phyloP scores from a whole-genome alignment of 192 early-diverging fungal species.

The Chytriomyces confervae region DNA sequence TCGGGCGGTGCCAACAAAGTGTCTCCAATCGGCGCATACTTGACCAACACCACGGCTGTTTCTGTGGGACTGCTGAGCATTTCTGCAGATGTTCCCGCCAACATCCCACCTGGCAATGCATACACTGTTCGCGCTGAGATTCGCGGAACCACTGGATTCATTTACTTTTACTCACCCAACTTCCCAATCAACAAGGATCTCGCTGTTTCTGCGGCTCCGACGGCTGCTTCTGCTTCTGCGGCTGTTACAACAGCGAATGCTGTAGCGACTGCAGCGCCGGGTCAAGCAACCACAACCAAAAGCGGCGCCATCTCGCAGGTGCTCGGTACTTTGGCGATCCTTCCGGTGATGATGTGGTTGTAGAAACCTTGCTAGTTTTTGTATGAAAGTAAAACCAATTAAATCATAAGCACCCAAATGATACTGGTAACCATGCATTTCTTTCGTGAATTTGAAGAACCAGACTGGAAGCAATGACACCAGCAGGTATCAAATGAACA shows the following conservation, averaged over 20 bases:
- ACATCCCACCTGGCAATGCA: background rate
- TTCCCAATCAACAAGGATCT: background rate
- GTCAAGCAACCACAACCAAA: background rate
- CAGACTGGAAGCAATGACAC: background rate
- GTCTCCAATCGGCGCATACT: slow-evolving; percentile 10
- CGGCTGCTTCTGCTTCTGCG: background rate
- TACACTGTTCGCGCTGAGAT: slow-evolving; percentile 2
- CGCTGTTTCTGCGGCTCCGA: background rate
- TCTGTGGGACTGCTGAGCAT: background rate
- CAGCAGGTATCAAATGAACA: background rate
- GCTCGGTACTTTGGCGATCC: background rate
- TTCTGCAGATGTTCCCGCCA: background rate
- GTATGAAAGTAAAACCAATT: background rate
- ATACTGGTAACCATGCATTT: background rate
- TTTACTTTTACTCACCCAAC: slow-evolving; percentile 7
- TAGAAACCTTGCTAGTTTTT: background rate
- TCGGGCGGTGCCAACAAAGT: slow-evolving; percentile 7
- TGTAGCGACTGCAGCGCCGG: background rate
- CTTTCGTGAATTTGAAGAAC: background rate
- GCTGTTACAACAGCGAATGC: background rate
- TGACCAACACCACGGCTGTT: background rate
- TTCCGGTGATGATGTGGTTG: background rate
- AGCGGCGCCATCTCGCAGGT: background rate
- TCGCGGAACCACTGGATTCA: background rate
- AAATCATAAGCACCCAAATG: background rate